Base-by-base conservation (phyloP, 2,329 filamentous ascomycete genomes). In the Acrocalymma vagum region DNA sequence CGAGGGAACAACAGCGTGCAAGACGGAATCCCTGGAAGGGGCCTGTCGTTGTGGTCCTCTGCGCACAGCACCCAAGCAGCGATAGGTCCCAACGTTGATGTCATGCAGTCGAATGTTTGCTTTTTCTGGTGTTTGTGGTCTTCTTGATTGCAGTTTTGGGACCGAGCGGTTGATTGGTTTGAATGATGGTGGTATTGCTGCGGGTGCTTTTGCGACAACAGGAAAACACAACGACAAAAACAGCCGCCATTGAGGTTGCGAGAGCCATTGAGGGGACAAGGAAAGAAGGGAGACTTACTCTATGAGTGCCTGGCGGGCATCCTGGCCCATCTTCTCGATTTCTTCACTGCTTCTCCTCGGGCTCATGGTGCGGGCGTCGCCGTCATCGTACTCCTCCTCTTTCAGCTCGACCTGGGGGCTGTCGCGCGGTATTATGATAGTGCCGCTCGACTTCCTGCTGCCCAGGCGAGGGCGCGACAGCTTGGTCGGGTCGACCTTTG, bases 321-420 rank as follows among this genome's bases (percentile, higher is more conserved):
- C 89, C 60, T 88, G 85, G 57, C 91, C 88, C 69, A 97, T 81
- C 64, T 85, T 86, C 70, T 96, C 89, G 38, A 96, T 82, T 65
- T 97, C 93, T 63, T 94, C 90, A 60, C 87, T 95, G 52, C 90
- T 96, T 60, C 93, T 79, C 56, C 93, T 80, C 3, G 93, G 93
- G 67, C 92, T 96, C 93, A 99, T 97, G 47, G 90, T 88, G 61
- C 93, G 79, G 48, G 94, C 92, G 69, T 96, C 92, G 67, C 90
- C 88, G 16, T 91, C 87, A 17, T 91, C 90, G 57, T 91, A 88
- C 50, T 89, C 81, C 48, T 87, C 82, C 51, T 90, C 85, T 47
- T 86, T 75, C 23, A 88, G 82, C 53, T 89, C 87, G 46, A 90
- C 83, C 44, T 86, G 83, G 14, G 82, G 83, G 59, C 81, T 87